Base-by-base conservation (phyloP, 73 alveolate species). In the Effrenium voratum region DNA sequence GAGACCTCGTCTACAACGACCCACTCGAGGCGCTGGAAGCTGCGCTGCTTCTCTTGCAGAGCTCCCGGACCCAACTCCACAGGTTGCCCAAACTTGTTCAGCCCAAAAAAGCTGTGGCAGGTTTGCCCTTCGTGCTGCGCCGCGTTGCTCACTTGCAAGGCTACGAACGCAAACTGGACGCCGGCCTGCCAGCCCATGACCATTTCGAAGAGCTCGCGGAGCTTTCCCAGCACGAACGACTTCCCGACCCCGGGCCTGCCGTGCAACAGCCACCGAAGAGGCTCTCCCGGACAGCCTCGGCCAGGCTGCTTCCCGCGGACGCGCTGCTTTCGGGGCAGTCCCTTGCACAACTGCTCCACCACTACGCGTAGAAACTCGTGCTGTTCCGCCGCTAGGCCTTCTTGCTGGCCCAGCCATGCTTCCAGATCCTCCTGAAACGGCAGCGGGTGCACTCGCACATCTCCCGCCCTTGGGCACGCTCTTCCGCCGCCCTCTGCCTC, bases 1-100 rank as follows among this genome's bases (percentile, higher is more conserved):
- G 49, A 30, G 46, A n/a, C 49, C 49, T 72, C 83, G 83, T 72
- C 83, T 72, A 72, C n/a, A 16, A 32, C 49, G 15, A 72, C 5
- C 83, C 83, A 72, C 13, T 47, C 49, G 12, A 72, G n/a, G 73
- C 28, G 73, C 73, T 60, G 73, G 34, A 60, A 3, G 34, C 38
- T 19, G 30, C 49, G 45, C 83, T 12, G 26, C 30, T 32, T 15
- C 83, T 72, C 50, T 26, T 38, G 83, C 12, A 4, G 22, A 28
- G 83, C 83, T 15, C 45, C 83, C n/a, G n/a, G n/a, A n/a, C n/a
- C n/a, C n/a, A n/a, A n/a, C 45, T 72, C 83, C 49, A n/a, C 83
- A 36, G 50, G 49, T n/a, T 38, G 83, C 83, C 13, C 49, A 28
- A 22, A 30, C 49, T 6, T 2, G 83, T 72, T 36, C 50, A 72